Evolutionary conservation across 2,329 filamentous ascomycete genomes (phyloP).

Genomic region (Trichoderma koningiopsis): DNA sequence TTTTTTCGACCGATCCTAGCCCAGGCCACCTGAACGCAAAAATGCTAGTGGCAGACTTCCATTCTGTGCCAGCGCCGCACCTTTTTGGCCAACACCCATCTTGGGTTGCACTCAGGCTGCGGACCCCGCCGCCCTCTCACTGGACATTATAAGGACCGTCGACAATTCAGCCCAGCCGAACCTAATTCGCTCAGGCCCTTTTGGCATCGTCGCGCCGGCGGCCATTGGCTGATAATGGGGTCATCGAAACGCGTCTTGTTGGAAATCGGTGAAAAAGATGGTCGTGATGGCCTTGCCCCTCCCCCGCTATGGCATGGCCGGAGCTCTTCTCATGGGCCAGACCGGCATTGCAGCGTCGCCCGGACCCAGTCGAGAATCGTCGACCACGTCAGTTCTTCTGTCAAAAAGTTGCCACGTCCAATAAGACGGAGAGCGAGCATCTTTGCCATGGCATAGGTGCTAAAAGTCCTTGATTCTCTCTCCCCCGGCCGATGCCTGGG

Average conservation of each 20-base stretch:
- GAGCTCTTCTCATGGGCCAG: neutral
- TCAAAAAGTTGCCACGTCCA: conserved; percentile 5
- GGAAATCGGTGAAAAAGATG: conserved; percentile 16
- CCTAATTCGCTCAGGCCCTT: conserved; percentile 18
- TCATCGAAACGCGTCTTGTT: neutral
- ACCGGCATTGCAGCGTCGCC: neutral
- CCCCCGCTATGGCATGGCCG: conserved; percentile 24
- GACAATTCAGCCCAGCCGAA: conserved; percentile 1
- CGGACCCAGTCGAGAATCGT: neutral
- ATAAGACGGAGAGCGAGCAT: neutral
- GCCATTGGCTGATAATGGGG: conserved; percentile 16
- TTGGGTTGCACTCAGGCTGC: conserved; percentile 20
- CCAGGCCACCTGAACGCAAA: neutral
- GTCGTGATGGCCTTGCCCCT: conserved; percentile 23
- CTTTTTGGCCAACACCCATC: neutral
- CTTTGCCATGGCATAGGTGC: neutral
- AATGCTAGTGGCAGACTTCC: neutral
- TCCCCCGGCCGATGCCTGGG: neutral
- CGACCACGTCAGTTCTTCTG: conserved; percentile 14
- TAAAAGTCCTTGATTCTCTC: neutral
- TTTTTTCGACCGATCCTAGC: neutral
- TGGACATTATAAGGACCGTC: conserved; percentile 22
- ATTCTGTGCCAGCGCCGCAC: conserved; percentile 2
- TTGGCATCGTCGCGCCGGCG: neutral
- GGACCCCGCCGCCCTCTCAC: conserved; percentile 23